Evolutionary conservation across 495 filamentous ascomycete genomes (phyloP).

Genomic region (Hypomontagnella monticulosa): DNA sequence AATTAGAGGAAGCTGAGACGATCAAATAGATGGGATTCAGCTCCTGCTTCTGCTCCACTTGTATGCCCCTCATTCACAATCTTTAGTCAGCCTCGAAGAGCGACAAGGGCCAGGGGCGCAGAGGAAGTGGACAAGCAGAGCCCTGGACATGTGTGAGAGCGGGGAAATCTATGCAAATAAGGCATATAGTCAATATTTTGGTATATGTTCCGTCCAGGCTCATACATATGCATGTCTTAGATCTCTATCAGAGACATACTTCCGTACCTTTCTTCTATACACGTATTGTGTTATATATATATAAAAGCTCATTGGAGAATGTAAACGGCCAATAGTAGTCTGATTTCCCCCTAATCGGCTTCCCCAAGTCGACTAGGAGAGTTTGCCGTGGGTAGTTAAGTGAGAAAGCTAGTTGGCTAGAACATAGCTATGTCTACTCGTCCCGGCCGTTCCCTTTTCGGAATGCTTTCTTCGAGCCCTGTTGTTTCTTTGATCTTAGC

Average conservation of each 20-base stretch:
- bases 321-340: too few species aligned
- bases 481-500: constrained; percentile 77
- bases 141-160: not conserved
- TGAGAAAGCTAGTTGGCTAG: not conserved
- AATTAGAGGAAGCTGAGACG: constrained; percentile 23
- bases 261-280: too few species aligned
- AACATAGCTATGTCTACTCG: constrained; percentile 11
- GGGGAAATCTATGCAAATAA: constrained; percentile 8
- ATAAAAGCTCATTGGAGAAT: too few species aligned
- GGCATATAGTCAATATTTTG: not conserved
- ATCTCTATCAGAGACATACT: too few species aligned
- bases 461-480: constrained; percentile 80
- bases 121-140: too few species aligned
- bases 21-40: constrained; percentile 19
- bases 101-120: too few species aligned
- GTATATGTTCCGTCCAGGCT: too few species aligned
- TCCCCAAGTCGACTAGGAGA: too few species aligned
- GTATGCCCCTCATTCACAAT: constrained; percentile 27
- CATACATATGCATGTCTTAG: too few species aligned
- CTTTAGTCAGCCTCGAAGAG: constrained; percentile 24
- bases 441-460: constrained; percentile 58
- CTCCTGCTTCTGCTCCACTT: constrained; percentile 12
- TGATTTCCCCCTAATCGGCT: too few species aligned
- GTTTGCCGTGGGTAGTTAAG: too few species aligned
- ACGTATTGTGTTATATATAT: too few species aligned